Evolutionary conservation across 2,329 filamentous ascomycete species (phyloP).

Genomic region (Paramyrothecium sp.): DNA sequence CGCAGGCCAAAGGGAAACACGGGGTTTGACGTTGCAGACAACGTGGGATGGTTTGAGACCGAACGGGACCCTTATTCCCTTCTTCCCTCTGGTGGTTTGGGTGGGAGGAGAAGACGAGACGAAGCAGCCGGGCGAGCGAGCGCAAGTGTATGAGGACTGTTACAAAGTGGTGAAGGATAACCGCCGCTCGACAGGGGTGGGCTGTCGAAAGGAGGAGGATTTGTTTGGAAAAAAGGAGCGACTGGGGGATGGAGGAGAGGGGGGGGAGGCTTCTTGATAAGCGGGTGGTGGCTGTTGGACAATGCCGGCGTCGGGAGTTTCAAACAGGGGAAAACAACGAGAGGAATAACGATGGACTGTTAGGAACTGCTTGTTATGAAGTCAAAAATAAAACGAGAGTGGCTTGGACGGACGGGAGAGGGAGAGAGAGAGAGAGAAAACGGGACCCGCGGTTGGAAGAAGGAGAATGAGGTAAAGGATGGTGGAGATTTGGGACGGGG

Average conservation of each 20-base stretch:
- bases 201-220: not conserved
- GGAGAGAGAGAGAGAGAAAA: not conserved
- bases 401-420: not conserved
- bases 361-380: not conserved
- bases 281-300: not conserved
- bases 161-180: not conserved
- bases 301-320: not conserved
- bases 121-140: not conserved
- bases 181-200: not conserved
- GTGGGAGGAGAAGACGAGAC: not conserved
- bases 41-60: not conserved
- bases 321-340: not conserved
- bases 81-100: not conserved
- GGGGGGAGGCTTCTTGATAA: not conserved
- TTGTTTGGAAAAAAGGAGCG: not conserved
- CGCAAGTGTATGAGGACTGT: not conserved
- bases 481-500: not conserved
- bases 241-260: not conserved
- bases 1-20: too few species aligned
- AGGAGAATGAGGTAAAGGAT: not conserved
- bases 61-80: not conserved
- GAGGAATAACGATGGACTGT: not conserved
- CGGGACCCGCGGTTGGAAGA: not conserved
- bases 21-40: not conserved
- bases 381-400: not conserved